A percentile compares a stretch with the other conserved stretches of the same genome.
These are phyloP conservation scores for Phytopythium litorale DNA, from an alignment of 352 stramenopile species.

Conservation along the genomic window DNA sequence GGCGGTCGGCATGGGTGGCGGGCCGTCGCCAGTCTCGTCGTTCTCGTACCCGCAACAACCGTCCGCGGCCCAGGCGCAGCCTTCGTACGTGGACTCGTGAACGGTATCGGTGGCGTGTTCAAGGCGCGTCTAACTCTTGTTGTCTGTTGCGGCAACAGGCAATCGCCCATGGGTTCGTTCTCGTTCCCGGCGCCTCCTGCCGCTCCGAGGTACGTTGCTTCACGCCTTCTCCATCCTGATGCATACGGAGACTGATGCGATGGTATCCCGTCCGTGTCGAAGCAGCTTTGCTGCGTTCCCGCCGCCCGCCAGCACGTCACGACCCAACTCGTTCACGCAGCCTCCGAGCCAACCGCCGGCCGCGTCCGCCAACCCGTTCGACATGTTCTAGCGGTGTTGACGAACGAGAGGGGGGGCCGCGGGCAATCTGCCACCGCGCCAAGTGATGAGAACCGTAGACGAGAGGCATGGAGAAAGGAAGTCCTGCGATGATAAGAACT, in stretches of 20 bases:
- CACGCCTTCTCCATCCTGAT: neutral
- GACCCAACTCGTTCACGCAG: conserved; percentile 22
- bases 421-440: neutral
- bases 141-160: neutral
- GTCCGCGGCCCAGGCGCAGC: neutral
- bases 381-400: conserved; percentile 63
- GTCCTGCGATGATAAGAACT: neutral
- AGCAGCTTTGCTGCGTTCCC: conserved; percentile 53
- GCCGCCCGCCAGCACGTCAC: conserved; percentile 3
- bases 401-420: neutral
- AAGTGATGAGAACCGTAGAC: neutral
- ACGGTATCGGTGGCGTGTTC: neutral
- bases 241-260: neutral
- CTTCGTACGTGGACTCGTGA: conserved; percentile 5
- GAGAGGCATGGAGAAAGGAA: neutral
- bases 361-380: conserved; percentile 69
- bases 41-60: conserved; percentile 31
- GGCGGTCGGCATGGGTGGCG: neutral
- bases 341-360: conserved; percentile 26
- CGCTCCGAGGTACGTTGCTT: neutral
- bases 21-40: conserved; percentile 24
- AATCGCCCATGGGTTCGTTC: conserved; percentile 34
- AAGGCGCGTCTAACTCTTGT: neutral
- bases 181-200: conserved; percentile 16
- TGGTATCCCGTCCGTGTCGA: conserved; percentile 1